Evolutionary conservation across 2,329 filamentous ascomycete genomes (phyloP).

Genomic region (Aspergillus sp.): DNA sequence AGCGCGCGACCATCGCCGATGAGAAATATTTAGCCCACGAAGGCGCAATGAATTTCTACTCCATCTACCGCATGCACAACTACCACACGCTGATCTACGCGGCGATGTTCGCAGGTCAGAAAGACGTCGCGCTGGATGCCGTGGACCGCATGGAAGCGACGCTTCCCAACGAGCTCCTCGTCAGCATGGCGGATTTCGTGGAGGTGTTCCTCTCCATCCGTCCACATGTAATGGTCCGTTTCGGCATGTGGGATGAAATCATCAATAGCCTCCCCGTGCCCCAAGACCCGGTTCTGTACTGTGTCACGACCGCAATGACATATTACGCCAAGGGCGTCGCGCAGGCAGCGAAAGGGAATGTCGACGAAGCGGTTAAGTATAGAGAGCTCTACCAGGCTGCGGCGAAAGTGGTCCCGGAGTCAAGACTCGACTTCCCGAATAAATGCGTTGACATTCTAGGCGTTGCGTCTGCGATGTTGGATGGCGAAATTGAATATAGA

Average conservation of each 20-base stretch:
- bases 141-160: constrained; percentile 59
- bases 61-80: constrained; percentile 71
- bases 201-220: constrained; percentile 69
- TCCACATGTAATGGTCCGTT: constrained; percentile 69
- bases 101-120: constrained; percentile 74
- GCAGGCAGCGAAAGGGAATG: constrained; percentile 56
- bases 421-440: constrained; percentile 69
- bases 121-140: constrained; percentile 61
- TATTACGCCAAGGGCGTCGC: constrained; percentile 71
- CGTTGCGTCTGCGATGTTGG: constrained; percentile 65
- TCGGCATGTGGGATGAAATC: constrained; percentile 70
- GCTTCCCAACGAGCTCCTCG: constrained; percentile 65
- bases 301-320: constrained; percentile 65
- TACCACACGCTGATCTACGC: constrained; percentile 75
- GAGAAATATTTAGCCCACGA: constrained; percentile 61
- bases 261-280: constrained; percentile 56
- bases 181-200: constrained; percentile 77
- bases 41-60: constrained; percentile 70
- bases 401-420: constrained; percentile 53
- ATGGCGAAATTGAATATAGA: constrained; percentile 73
- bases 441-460: constrained; percentile 62
- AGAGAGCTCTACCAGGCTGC: constrained; percentile 54
- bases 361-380: constrained; percentile 57
- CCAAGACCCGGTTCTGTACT: constrained; percentile 61
- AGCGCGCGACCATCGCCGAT: constrained; percentile 66